Evolutionary conservation across 208 protist genomes (phyloP).

Genomic region (Trypanosoma vivax): DNA sequence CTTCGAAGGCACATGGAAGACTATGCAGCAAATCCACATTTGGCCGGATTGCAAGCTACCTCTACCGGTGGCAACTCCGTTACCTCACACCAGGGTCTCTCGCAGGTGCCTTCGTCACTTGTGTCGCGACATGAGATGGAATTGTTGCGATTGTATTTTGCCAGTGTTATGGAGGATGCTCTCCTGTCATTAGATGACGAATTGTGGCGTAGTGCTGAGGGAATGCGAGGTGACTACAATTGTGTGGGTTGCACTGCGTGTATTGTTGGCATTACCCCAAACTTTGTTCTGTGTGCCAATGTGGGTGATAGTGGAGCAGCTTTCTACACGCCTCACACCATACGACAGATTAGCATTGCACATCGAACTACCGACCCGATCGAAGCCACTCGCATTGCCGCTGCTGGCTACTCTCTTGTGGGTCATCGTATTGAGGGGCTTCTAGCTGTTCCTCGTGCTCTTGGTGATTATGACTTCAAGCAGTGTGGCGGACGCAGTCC

Average conservation of each 20-base stretch:
- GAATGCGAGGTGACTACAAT: conserved; percentile 57
- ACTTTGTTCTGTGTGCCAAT: conserved; percentile 77
- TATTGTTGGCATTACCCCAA: conserved; percentile 61
- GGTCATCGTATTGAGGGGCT: conserved; percentile 69
- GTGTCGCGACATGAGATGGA: conserved; percentile 44
- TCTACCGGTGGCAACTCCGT: conserved; percentile 8
- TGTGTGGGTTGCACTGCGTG: conserved; percentile 72
- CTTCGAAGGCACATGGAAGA: neutral
- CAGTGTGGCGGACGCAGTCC: conserved; percentile 54
- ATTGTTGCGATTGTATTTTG: conserved; percentile 61
- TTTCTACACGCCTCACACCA: conserved; percentile 37
- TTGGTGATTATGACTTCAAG: conserved; percentile 88
- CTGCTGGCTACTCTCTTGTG: conserved; percentile 49
- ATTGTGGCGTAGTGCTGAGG: conserved; percentile 37
- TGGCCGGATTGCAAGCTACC: neutral
- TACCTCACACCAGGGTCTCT: neutral
- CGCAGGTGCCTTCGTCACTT: neutral
- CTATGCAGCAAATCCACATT: neutral
- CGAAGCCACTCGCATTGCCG: conserved; percentile 51
- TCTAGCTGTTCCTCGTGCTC: conserved; percentile 64
- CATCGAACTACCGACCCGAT: conserved; percentile 44
- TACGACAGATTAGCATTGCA: conserved; percentile 41
- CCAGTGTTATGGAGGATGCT: conserved; percentile 69
- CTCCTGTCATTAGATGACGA: conserved; percentile 56
- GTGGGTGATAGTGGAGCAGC: conserved; percentile 72